A percentile compares a stretch with the other conserved stretches of the same genome.
These are phyloP conservation scores for Nigrospora sphaerica DNA, from an alignment of 2,329 filamentous ascomycete species.

Conservation along the genomic window DNA sequence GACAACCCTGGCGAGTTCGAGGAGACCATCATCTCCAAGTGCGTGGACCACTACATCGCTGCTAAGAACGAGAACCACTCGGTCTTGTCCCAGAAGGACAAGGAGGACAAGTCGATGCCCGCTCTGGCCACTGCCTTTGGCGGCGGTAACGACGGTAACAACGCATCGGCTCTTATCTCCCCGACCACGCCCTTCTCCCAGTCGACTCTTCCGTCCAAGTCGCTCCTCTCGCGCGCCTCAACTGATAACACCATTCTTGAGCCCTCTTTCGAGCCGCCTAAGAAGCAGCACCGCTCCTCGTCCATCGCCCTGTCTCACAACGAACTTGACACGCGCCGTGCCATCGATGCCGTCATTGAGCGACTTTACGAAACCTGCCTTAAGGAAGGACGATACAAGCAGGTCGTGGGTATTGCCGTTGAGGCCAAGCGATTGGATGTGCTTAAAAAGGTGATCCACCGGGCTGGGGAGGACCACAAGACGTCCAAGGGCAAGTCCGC, in stretches of 20 bases:
- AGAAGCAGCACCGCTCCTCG: conserved; percentile 46
- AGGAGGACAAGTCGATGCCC: conserved; percentile 42
- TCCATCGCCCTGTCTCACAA: conserved; percentile 61
- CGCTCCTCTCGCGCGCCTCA: conserved; percentile 79
- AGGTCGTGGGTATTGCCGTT: conserved; percentile 94
- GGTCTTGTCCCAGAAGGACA: conserved; percentile 29
- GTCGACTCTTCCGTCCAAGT: conserved; percentile 87
- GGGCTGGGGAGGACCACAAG: conserved; percentile 82
- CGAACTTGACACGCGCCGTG: conserved; percentile 62
- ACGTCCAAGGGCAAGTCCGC: conserved; percentile 55
- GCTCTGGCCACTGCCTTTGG: conserved; percentile 77
- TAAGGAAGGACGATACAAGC: conserved; percentile 77
- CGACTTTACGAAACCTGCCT: conserved; percentile 89
- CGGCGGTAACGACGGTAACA: conserved; percentile 57
- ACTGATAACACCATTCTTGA: conserved; percentile 57
- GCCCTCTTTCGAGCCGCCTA: conserved; percentile 44
- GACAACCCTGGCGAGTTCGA: conserved; percentile 91
- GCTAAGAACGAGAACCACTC: conserved; percentile 49
- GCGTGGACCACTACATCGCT: conserved; percentile 94
- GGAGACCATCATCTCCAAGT: conserved; percentile 98
- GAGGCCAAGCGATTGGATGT: conserved; percentile 90
- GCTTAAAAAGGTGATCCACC: conserved; percentile 76
- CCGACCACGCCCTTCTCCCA: conserved; percentile 95
- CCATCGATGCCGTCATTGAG: conserved; percentile 77
- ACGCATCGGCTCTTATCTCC: conserved; percentile 65